Evolutionary conservation across 495 filamentous ascomycete species (phyloP).

Genomic region (Trichocladium antarcticum): DNA sequence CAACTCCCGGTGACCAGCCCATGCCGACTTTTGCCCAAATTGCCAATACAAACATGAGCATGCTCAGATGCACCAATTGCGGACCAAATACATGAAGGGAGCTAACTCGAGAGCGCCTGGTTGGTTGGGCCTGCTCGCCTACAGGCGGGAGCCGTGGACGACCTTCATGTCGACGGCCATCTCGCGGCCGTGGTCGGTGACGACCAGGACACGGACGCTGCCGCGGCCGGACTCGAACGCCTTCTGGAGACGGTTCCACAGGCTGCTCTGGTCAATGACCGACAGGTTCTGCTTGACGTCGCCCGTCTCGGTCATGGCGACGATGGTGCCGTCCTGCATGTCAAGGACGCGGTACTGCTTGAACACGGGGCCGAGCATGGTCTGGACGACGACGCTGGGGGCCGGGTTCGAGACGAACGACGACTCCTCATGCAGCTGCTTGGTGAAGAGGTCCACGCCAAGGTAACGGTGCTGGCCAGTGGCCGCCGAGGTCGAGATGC

Average conservation of each 20-base stretch:
- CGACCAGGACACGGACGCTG: constrained; percentile 86
- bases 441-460: constrained; percentile 97
- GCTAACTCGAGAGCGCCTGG: neutral
- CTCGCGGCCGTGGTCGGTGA: constrained; percentile 88
- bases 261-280: constrained; percentile 83
- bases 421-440: constrained; percentile 98
- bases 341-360: constrained; percentile 99
- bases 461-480: constrained; percentile 99
- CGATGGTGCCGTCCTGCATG: constrained; percentile 69
- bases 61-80: constrained; percentile 16
- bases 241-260: constrained; percentile 70
- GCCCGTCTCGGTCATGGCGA: constrained; percentile 51
- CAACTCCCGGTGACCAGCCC: constrained; percentile 8
- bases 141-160: constrained; percentile 61
- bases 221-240: constrained; percentile 88
- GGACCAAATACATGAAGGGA: constrained; percentile 5
- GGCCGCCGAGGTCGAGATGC: constrained; percentile 94
- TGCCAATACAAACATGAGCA: constrained; percentile 17
- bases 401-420: constrained; percentile 94
- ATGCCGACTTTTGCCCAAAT: constrained; percentile 21
- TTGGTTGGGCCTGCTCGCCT: constrained; percentile 16
- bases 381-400: constrained; percentile 94
- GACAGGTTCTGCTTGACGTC: constrained; percentile 95
- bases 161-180: constrained; percentile 98
- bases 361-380: constrained; percentile 98